phyloP scores from a whole-genome alignment of 805 yeast genomes.

The Hanseniaspora guilliermondii region DNA sequence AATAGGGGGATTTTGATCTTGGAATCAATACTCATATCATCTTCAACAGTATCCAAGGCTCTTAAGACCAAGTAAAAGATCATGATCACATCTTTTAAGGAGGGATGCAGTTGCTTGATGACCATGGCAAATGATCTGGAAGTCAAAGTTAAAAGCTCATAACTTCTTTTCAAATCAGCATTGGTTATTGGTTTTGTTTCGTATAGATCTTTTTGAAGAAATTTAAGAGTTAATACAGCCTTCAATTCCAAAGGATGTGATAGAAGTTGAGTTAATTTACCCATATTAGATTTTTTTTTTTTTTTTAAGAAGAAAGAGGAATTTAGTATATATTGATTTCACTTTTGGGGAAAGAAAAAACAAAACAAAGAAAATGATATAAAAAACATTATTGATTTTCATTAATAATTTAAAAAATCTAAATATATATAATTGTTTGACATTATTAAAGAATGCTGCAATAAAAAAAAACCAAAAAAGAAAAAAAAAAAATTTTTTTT shows the following conservation, averaged over 20 bases:
- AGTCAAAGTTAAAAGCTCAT: constrained; percentile 37
- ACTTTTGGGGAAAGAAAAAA: too few species aligned
- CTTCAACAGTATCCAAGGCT: constrained; percentile 92
- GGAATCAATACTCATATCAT: constrained; percentile 78
- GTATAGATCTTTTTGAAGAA: constrained; percentile 9
- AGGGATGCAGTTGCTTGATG: constrained; percentile 81
- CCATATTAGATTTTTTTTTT: constrained; percentile 31
- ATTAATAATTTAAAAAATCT: too few species aligned
- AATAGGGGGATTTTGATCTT: constrained; percentile 61
- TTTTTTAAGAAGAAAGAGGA: too few species aligned
- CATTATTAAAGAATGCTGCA: too few species aligned
- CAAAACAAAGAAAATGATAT: too few species aligned
- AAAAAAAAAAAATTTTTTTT: background rate
- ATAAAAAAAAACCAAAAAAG: too few species aligned
- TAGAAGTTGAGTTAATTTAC: constrained; percentile 45
- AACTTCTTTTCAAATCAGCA: constrained; percentile 30
- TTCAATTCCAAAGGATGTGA: constrained; percentile 61
- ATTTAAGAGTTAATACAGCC: constrained; percentile 52
- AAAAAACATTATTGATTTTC: too few species aligned
- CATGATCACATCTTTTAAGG: constrained; percentile 67
- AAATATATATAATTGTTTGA: too few species aligned
- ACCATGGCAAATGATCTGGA: constrained; percentile 94
- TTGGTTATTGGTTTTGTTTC: background rate
- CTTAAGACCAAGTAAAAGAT: constrained; percentile 74
- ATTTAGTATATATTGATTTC: background rate